Evolutionary conservation across 2,329 filamentous ascomycete species (phyloP).

Genomic region (Microcyclospora tardicrescens): DNA sequence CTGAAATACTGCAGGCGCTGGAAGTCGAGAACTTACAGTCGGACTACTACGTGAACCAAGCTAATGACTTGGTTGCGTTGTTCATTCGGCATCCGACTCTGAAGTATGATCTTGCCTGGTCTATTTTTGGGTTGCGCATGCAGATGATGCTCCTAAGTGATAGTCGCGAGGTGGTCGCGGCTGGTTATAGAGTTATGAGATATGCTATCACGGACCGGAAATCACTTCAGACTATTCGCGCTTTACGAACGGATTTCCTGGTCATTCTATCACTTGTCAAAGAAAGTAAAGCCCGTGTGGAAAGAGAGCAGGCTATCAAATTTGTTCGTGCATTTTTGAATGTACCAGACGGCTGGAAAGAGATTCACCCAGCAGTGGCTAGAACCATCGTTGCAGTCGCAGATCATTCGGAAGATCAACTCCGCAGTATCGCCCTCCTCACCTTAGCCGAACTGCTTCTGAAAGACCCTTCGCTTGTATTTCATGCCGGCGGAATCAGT

Average conservation of each 20-base stretch:
- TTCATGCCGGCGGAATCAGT: conserved; percentile 71
- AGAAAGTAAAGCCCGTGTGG: conserved; percentile 91
- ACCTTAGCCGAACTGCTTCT: conserved; percentile 87
- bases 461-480: conserved; percentile 66
- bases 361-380: conserved; percentile 76
- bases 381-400: conserved; percentile 84
- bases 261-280: conserved; percentile 89
- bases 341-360: conserved; percentile 79
- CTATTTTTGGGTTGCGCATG: conserved; percentile 82
- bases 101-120: conserved; percentile 95
- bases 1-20: conserved; percentile 79
- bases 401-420: conserved; percentile 69
- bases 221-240: conserved; percentile 77
- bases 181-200: conserved; percentile 83
- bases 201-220: conserved; percentile 88
- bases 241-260: conserved; percentile 79
- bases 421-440: conserved; percentile 82
- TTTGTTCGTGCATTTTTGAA: conserved; percentile 92
- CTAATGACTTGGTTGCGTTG: conserved; percentile 88
- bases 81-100: conserved; percentile 86
- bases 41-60: conserved; percentile 89
- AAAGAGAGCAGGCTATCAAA: conserved; percentile 92
- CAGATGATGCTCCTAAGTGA: conserved; percentile 94
- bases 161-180: conserved; percentile 87
- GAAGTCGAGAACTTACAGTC: conserved; percentile 78